Conservation (phyloP, 331 rosid species). For the Malus hybrid region DNA sequence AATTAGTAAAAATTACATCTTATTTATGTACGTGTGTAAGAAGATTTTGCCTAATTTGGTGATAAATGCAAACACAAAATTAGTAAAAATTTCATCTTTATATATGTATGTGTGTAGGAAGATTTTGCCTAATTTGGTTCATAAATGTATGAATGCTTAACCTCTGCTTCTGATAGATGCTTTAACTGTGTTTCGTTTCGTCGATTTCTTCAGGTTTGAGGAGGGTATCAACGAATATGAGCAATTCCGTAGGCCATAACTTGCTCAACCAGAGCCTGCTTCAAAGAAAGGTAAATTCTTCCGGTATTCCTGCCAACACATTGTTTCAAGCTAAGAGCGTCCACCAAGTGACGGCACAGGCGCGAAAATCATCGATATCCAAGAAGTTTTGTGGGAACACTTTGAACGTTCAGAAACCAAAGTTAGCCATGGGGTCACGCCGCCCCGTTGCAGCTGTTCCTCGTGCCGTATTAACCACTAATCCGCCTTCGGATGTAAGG, state of each 20-base stretch:
- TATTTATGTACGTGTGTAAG: no score
- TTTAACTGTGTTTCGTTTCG: slow-evolving; percentile 1
- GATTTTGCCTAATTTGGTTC: not conserved
- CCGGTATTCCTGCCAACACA: slow-evolving; percentile 38
- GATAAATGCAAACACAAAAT: not conserved
- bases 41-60: no score
- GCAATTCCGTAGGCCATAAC: slow-evolving; percentile 49
- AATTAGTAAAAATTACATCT: no score
- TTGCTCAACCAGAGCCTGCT: slow-evolving; percentile 57
- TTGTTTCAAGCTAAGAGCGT: slow-evolving; percentile 34
- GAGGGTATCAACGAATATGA: slow-evolving; percentile 49
- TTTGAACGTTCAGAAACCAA: slow-evolving; percentile 39
- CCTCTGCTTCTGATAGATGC: not conserved
- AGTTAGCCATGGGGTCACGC: slow-evolving; percentile 37
- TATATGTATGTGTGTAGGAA: not conserved
- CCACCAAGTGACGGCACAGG: slow-evolving; percentile 38
- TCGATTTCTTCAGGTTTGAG: slow-evolving; percentile 27
- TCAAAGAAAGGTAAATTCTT: slow-evolving; percentile 50
- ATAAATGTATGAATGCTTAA: not conserved
- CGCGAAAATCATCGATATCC: slow-evolving; percentile 31
- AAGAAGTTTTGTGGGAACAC: slow-evolving; percentile 49
- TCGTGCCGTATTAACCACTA: slow-evolving; percentile 53
- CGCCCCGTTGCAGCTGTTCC: slow-evolving; percentile 21
- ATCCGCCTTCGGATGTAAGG: slow-evolving; percentile 50
- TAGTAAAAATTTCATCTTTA: not conserved